These are phyloP conservation scores for Liriodendron chinense DNA, from an alignment of 164 flowering plant species.

Conservation along the genomic window DNA sequence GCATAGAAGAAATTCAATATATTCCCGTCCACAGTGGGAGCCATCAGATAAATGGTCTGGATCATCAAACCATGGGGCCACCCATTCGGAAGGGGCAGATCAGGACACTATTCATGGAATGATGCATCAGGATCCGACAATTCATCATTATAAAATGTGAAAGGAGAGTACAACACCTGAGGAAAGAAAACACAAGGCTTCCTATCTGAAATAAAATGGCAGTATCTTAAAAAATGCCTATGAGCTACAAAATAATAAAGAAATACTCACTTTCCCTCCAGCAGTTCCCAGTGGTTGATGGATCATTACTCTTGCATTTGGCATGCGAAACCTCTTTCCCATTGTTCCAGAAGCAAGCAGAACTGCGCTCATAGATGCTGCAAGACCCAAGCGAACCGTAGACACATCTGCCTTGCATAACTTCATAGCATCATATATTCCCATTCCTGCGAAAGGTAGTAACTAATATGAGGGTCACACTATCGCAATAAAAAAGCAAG, in stretches of 20 bases:
- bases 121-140: neutral
- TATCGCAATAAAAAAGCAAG: neutral
- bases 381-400: conserved; percentile 86
- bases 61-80: neutral
- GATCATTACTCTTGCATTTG: conserved; percentile 92
- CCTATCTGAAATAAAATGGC: neutral
- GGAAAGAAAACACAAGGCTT: neutral
- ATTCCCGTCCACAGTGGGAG: neutral
- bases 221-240: neutral
- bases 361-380: conserved; percentile 98
- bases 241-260: neutral
- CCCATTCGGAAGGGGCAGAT: neutral
- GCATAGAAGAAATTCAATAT: no score
- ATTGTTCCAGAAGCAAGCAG: conserved; percentile 88
- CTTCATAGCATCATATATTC: conserved; percentile 98
- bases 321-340: conserved; percentile 96
- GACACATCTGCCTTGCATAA: conserved; percentile 94
- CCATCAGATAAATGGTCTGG: neutral
- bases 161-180: neutral
- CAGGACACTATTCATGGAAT: neutral
- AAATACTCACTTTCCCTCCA: conserved; percentile 65
- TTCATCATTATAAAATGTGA: no score
- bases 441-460: conserved; percentile 67
- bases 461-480: conserved; percentile 7
- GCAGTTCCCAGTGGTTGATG: conserved; percentile 82